Evolutionary conservation across 495 filamentous ascomycete species (phyloP).

Genomic region (Penicillium salamii): DNA sequence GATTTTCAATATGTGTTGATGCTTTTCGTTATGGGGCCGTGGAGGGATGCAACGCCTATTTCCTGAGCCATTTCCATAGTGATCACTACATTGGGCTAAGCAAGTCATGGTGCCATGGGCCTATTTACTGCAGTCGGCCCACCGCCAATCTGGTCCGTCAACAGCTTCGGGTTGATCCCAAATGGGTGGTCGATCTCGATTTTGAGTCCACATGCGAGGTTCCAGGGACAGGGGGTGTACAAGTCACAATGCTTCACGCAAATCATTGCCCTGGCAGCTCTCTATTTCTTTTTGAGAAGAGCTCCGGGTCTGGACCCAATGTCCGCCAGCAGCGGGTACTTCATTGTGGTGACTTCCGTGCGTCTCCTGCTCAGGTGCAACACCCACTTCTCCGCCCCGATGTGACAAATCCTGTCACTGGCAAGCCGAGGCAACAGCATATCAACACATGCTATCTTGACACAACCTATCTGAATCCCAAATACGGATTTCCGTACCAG

Average conservation of each 20-base stretch:
- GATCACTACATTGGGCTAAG: conserved; percentile 95
- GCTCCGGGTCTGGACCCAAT: conserved; percentile 55
- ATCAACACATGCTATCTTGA: conserved; percentile 96
- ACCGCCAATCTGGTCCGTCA: conserved; percentile 86
- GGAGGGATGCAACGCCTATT: conserved; percentile 89
- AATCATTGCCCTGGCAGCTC: conserved; percentile 98
- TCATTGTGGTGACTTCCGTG: conserved; percentile 95
- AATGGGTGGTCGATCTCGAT: conserved; percentile 80
- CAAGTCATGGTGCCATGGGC: conserved; percentile 85
- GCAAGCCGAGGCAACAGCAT: conserved; percentile 72
- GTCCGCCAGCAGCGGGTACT: conserved; percentile 70
- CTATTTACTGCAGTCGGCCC: conserved; percentile 92
- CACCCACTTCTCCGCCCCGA: conserved; percentile 81
- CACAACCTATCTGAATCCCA: conserved; percentile 93
- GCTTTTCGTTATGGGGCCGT: conserved; percentile 95
- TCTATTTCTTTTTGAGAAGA: conserved; percentile 87
- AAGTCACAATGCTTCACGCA: conserved; percentile 90
- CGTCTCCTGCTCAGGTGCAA: conserved; percentile 78
- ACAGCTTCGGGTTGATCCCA: conserved; percentile 80
- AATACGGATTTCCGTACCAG: conserved; percentile 91
- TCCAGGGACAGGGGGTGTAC: conserved; percentile 72
- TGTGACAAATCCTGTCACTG: conserved; percentile 60
- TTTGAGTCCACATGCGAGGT: conserved; percentile 82
- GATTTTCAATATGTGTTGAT: conserved; percentile 89
- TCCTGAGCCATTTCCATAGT: conserved; percentile 95